Percentiles rank a stretch among this genome's conserved stretches.
Conservation (phyloP, 2,329 filamentous ascomycete genomes). For the Achaetomium macrosporum region DNA sequence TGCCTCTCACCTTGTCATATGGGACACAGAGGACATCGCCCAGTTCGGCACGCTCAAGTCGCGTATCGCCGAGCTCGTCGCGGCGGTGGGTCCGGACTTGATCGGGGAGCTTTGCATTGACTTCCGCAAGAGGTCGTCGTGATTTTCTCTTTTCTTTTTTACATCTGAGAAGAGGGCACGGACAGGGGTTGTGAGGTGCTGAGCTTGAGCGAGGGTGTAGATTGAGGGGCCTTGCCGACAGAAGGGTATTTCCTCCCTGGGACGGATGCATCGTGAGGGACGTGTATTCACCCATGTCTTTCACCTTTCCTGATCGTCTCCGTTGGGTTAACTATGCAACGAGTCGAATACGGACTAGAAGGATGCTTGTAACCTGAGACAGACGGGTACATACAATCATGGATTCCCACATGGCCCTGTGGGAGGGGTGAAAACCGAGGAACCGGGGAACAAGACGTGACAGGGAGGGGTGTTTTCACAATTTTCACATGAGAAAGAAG, state of each 20-base stretch:
- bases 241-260: too few species aligned
- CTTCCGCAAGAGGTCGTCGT: conserved; percentile 31
- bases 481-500: not conserved
- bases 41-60: conserved; percentile 51
- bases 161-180: not conserved
- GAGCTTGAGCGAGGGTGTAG: not conserved
- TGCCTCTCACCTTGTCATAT: conserved; percentile 50
- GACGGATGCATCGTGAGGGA: not conserved
- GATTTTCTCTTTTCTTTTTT: too few species aligned
- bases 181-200: not conserved
- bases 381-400: not conserved
- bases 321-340: not conserved
- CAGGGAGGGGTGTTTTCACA: not conserved
- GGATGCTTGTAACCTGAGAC: not conserved
- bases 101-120: conserved; percentile 54
- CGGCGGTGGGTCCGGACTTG: conserved; percentile 57
- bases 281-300: not conserved
- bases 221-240: not conserved
- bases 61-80: conserved; percentile 60
- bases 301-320: not conserved
- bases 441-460: not conserved
- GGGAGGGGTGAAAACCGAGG: not conserved
- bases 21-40: conserved; percentile 48
- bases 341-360: not conserved
- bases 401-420: not conserved